Evolutionary conservation across 345 rosid species (phyloP), one percentile per base, ranked within the genome.

Genomic region (Balakata baccata): DNA sequence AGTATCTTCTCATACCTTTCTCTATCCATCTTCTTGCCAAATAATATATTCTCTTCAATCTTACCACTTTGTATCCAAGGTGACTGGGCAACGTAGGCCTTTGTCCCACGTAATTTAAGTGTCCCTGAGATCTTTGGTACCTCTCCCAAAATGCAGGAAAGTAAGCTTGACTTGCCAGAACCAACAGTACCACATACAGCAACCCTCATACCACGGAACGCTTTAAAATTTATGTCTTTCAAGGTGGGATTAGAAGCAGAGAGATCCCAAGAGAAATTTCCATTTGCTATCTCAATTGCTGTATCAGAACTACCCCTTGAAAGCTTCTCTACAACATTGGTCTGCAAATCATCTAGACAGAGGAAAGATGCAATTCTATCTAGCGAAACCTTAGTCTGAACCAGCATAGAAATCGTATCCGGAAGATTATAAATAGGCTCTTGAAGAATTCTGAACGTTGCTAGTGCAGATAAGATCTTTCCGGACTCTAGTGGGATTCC

Each of bases 171-270:
- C 70, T 81, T 81, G 25, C 85, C 85, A 6, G 77, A 79, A 41
- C 78, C 81, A 22, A 77, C 83, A 17, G 75, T 71, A 45, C 86
- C 86, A 57, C 84, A 83, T 50, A 83, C 76, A 34, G 82, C 86
- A 14, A 83, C 79, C 45, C 56, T 72, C 74, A 70, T 75, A 12
- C 84, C 84, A 16, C 53, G 59, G 63, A 51, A 13, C 45, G 70
- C 86, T 65, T 72, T 78, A 10, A 83, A 20, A 41, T 78, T 83
- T 25, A 73, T 70, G 39, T 80, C 66, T 50, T 62, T 80, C 29
- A 78, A 11, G 43, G 79, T 78, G 50, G 79, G 72, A 41, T 65
- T 59, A 14, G 77, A 39, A 34, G 77, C 72, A 12, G 79, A 57
- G n/a, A 68, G 34, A 67, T 83, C 80, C 84, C 86, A 83, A 5